phyloP scores from a whole-genome alignment of 83 land plant genomes.

The Thuja plicata region DNA sequence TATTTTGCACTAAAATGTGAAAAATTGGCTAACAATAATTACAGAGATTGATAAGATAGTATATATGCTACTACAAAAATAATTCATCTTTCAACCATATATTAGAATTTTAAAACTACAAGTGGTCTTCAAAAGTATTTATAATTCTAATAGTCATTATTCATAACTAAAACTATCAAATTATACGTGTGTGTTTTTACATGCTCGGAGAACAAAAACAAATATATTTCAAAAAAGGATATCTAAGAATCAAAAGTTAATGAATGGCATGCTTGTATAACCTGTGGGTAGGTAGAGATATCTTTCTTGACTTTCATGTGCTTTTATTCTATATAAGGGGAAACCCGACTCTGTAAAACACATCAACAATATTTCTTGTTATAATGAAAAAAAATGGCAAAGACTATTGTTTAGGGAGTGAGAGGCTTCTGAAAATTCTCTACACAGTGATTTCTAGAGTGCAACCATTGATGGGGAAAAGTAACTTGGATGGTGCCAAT shows the following conservation, averaged over 20 bases:
- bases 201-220: neutral
- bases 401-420: too few relatives aligned
- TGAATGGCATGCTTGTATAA: neutral
- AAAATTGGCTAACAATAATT: too few relatives aligned
- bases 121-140: neutral
- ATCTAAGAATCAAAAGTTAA: neutral
- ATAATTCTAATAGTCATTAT: neutral
- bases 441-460: too few relatives aligned
- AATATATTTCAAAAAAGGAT: neutral
- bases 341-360: neutral
- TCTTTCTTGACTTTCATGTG: constrained; percentile 1
- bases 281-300: constrained; percentile 4
- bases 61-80: neutral
- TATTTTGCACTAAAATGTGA: too few relatives aligned
- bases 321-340: neutral
- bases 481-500: too few relatives aligned
- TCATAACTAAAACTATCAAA: neutral
- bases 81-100: neutral
- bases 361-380: neutral
- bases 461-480: too few relatives aligned
- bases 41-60: neutral
- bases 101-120: neutral
- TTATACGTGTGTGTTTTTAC: neutral
- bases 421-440: too few relatives aligned
- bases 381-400: neutral